Evolutionary conservation across 1,284 basidiomycete genomes (phyloP), one percentile per base, ranked within the genome.

Genomic region (Inonotus hispidus): DNA sequence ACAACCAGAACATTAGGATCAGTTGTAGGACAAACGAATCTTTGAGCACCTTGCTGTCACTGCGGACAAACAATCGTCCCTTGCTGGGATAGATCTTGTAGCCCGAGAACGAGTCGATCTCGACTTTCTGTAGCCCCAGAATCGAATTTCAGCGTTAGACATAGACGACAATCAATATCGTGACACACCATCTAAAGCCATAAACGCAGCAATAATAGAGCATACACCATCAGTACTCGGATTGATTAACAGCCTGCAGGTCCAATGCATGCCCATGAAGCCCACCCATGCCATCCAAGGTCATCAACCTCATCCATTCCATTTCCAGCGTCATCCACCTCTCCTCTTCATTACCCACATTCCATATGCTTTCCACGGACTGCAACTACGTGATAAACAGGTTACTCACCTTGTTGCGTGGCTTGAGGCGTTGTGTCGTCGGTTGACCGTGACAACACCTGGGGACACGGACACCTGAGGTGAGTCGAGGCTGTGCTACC

Each of bases 1-100:
- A 58, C 46, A 54, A 41, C 59, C 47, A 29, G 47, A 25, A 29
- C 23, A 45, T 41, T 47, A 53, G 52, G 32, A 21, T 3, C 41
- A 16, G 16, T 13, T 25, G 16, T 2, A 35, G 32, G n/a, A 13
- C 21, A 16, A 23, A 27, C 41, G 10, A 21, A 25, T 13, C 10
- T 10, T n/a, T 63, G 41, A 85, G 71, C 66, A 95, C 93, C 82
- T 96, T 97, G 80, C 89, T 93, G 85, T 98, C 95, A 68, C 92
- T 90, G 69, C 95, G 92, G 75, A 98, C 93, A 77, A 95, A 97
- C 69, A 94, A 85, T 75, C 92, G 92, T 74, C 95, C 95, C 90
- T 90, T 94, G 78, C 85, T 86, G 69, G 95, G 95, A 86, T 97
- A 98, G 83, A 98, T 95, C 76, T 90, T 90, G 84, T 82, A 93